Conservation (phyloP, 352 stramenopile genomes). For the Globisporangium acanthophoron region DNA sequence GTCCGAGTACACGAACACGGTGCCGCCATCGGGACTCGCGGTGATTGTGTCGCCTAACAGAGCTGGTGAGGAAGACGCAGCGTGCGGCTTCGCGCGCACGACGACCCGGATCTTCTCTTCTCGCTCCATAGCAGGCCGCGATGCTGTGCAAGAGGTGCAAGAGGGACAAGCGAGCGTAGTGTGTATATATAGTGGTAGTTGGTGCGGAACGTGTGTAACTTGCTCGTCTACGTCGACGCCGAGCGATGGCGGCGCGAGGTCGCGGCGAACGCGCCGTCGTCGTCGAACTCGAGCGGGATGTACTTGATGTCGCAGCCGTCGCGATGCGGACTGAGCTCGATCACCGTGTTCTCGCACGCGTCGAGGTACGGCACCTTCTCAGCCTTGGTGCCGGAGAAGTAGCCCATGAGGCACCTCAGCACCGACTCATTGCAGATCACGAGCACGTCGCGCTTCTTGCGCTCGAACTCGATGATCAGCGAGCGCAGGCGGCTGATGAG, state of each 20-base stretch:
- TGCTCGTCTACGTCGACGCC: not conserved
- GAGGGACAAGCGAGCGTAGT: not conserved
- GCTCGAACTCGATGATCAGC: constrained; percentile 91
- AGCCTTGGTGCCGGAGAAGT: constrained; percentile 72
- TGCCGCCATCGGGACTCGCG: constrained; percentile 28
- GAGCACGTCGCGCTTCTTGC: constrained; percentile 86
- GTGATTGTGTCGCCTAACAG: constrained; percentile 24
- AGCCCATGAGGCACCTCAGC: constrained; percentile 71
- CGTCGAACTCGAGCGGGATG: constrained; percentile 63
- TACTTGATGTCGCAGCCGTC: constrained; percentile 83
- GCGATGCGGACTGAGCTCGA: constrained; percentile 76
- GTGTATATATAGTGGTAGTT: not conserved
- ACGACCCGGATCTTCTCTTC: constrained; percentile 67
- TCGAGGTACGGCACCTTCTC: constrained; percentile 68
- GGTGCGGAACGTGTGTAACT: not conserved
- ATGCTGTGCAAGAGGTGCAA: not conserved
- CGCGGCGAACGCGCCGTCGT: constrained; percentile 9
- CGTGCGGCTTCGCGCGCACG: constrained; percentile 46
- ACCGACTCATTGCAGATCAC: constrained; percentile 83
- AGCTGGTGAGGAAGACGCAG: not conserved
- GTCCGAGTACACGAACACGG: constrained; percentile 44
- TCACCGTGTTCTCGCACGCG: constrained; percentile 63
- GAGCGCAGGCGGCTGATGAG: constrained; percentile 89
- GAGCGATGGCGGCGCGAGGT: not conserved
- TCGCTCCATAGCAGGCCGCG: constrained; percentile 25